Base-by-base conservation (phyloP, 1,284 basidiomycete genomes). In the Pyrrhoderma noxium region DNA sequence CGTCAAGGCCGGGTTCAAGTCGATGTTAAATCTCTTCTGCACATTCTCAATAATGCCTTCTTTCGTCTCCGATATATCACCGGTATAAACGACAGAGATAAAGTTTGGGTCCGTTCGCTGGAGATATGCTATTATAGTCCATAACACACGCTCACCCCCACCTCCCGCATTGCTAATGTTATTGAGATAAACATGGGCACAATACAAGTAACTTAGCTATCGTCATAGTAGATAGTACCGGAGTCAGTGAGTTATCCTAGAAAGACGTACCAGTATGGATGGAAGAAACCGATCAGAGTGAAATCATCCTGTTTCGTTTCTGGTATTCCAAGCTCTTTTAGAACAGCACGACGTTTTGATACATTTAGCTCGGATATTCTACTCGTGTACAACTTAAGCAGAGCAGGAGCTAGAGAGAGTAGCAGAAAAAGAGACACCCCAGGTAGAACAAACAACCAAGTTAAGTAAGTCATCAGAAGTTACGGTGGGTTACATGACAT, bases 71-170 rank as follows among this genome's bases (percentile, higher is more conserved):
- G 82, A 79, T 0, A 75, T 71, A 63, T 97, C 93, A 3, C 96
- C 95, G 22, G 86, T 93, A 67, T 99, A 99, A 23, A 99, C 82
- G 5, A 93, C 78, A 45, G 75, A 82, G n/a, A 96, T 66, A 8
- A 86, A 65, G 49, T 87, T 70, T 1, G 79, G 77, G 52, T 91
- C 76, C n/a, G 75, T 73, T 11, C 76, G 73, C 62, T 97, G 94
- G 27, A 93, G 73, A 57, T 81, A 76, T 0, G 84, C 75, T 18
- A 99, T 79, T 0, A 93, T 94, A 1, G 90, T 86, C 93, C 93
- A 99, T 0, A 99, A 70, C 0, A 99, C 95, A 1, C 94, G 80
- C 68, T 99, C 95, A 0, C 96, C 96, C 11, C 96, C 96, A 9
- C 95, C 95, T 0, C 95, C 95, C 19, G 94, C 93, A 73, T 99